These are phyloP conservation scores for Ottelia alismoides DNA, from an alignment of 106 monocot species.

Conservation along the genomic window DNA sequence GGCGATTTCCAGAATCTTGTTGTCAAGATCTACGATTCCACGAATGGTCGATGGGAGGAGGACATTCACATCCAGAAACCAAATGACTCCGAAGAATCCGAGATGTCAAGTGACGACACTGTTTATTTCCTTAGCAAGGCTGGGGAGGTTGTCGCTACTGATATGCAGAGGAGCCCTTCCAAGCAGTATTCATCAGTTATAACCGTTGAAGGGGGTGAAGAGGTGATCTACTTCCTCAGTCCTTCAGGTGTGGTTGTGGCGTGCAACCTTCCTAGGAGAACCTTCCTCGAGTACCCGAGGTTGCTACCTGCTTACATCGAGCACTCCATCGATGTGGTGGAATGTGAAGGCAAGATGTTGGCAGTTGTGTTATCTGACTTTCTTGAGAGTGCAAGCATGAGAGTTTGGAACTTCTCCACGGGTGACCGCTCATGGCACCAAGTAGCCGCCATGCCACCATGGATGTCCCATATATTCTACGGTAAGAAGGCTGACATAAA, in stretches of 20 bases:
- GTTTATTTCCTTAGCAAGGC: slow-evolving; percentile 69
- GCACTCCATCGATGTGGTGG: slow-evolving; percentile 23
- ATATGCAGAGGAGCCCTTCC: slow-evolving; percentile 62
- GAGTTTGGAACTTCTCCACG: slow-evolving; percentile 47
- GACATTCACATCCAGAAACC: slow-evolving; percentile 6
- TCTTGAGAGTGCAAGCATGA: slow-evolving; percentile 50
- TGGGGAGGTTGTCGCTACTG: slow-evolving; percentile 64
- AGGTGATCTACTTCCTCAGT: slow-evolving; percentile 25
- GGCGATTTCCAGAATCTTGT: slow-evolving; percentile 34
- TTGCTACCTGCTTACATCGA: slow-evolving; percentile 40
- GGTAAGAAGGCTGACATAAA: slow-evolving; percentile 57
- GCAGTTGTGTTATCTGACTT: slow-evolving; percentile 55
- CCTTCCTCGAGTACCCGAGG: slow-evolving; percentile 18
- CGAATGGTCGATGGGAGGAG: slow-evolving; percentile 29
- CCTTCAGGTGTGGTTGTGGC: slow-evolving; percentile 14
- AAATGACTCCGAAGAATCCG: slow-evolving; percentile 4
- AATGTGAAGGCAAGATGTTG: slow-evolving; percentile 32
- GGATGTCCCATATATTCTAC: slow-evolving; percentile 51
- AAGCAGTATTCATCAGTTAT: slow-evolving; percentile 63
- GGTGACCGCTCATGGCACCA: slow-evolving; percentile 35
- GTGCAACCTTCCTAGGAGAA: slow-evolving; percentile 12
- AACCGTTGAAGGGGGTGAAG: slow-evolving; percentile 26
- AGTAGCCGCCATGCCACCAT: slow-evolving; percentile 58
- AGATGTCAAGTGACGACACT: slow-evolving; percentile 16
- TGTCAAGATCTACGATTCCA: slow-evolving; percentile 35